Conservation (phyloP, 2,329 filamentous ascomycete genomes). For the Colletotrichum gloeosporioides region DNA sequence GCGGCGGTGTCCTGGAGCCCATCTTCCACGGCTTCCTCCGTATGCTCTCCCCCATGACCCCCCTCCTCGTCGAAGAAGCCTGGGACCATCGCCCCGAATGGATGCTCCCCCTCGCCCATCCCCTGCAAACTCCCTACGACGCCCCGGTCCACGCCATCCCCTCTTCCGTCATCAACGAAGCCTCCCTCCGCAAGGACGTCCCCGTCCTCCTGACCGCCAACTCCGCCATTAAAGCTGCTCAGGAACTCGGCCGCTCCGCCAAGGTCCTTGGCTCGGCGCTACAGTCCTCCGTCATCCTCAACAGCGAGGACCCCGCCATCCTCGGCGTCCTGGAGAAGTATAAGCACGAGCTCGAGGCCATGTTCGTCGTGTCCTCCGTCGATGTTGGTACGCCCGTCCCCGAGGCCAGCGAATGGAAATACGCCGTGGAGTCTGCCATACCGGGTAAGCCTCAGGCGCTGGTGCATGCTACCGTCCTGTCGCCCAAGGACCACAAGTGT, state of each 20-base stretch:
- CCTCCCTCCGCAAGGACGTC: constrained; percentile 46
- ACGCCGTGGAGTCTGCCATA: constrained; percentile 47
- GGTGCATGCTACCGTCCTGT: constrained; percentile 49
- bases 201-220: constrained; percentile 60
- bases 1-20: constrained; percentile 66
- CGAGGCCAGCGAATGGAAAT: constrained; percentile 42
- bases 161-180: constrained; percentile 43
- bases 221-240: constrained; percentile 73
- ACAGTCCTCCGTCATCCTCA: constrained; percentile 73
- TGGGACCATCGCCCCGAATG: constrained; percentile 78
- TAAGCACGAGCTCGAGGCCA: constrained; percentile 59
- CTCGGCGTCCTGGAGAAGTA: constrained; percentile 43
- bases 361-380: constrained; percentile 75
- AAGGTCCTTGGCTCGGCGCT: constrained; percentile 83
- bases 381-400: constrained; percentile 45
- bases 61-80: constrained; percentile 84
- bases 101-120: constrained; percentile 51
- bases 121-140: constrained; percentile 53
- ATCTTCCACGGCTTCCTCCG: constrained; percentile 76
- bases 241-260: constrained; percentile 74
- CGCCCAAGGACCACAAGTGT: constrained; percentile 72
- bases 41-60: constrained; percentile 82
- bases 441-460: constrained; percentile 25
- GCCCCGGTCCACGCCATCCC: constrained; percentile 45
- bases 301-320: constrained; percentile 43